Evolutionary conservation across 2,329 filamentous ascomycete genomes (phyloP).

Genomic region (Diaporthe citriasiana): DNA sequence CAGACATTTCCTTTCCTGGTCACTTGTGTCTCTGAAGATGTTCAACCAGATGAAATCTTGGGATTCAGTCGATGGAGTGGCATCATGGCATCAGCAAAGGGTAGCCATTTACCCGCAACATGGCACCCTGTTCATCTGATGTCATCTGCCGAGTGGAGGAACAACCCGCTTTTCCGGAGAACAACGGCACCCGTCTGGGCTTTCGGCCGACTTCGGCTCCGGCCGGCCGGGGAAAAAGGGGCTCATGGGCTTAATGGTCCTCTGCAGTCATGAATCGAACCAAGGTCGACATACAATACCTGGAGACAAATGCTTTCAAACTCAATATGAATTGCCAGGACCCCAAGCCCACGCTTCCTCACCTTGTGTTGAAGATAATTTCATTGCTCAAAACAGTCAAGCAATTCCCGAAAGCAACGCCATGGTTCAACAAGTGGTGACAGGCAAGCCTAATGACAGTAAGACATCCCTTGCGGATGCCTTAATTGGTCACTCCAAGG

Average conservation of each 20-base stretch:
- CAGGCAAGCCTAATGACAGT: neutral
- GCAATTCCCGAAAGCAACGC: neutral
- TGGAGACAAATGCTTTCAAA: neutral
- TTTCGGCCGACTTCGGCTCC: slow-evolving; percentile 5
- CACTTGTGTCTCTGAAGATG: neutral
- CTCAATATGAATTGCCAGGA: neutral
- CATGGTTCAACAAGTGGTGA: neutral
- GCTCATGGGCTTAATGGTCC: neutral
- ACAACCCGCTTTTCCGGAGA: slow-evolving; percentile 4
- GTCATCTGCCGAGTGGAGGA: slow-evolving; percentile 4
- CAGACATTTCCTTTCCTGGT: slow-evolving; percentile 14
- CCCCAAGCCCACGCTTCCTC: neutral
- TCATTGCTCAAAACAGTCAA: neutral
- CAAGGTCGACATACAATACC: neutral
- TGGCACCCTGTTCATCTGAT: neutral
- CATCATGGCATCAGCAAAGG: neutral
- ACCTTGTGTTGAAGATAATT: neutral
- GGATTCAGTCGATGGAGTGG: neutral
- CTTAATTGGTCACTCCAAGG: neutral
- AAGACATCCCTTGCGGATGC: neutral
- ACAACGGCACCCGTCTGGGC: neutral
- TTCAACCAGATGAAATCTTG: neutral
- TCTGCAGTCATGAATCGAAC: neutral
- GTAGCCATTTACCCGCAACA: neutral
- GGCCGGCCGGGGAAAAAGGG: neutral